Conservation (phyloP, 2,329 filamentous ascomycete genomes). For the Xylaria digitata region DNA sequence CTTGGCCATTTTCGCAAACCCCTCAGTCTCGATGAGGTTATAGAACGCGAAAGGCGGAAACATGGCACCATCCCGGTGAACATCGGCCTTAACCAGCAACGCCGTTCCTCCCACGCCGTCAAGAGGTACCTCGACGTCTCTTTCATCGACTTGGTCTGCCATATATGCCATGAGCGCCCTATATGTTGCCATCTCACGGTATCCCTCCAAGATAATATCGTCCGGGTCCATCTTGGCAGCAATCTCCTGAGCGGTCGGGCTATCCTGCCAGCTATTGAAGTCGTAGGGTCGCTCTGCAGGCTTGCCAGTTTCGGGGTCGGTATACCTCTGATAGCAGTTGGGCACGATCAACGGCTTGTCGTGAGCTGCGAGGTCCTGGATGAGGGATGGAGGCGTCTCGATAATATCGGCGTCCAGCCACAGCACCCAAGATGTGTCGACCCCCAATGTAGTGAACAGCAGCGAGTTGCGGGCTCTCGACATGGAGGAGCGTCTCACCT, state of each 20-base stretch:
- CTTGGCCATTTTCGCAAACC: constrained; percentile 96
- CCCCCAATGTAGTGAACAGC: constrained; percentile 93
- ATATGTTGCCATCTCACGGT: constrained; percentile 92
- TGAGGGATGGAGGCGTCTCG: constrained; percentile 84
- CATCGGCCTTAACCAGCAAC: constrained; percentile 93
- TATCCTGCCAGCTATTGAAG: constrained; percentile 98
- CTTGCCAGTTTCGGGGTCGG: constrained; percentile 74
- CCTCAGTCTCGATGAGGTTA: constrained; percentile 96
- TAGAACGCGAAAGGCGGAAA: constrained; percentile 98
- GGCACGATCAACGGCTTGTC: constrained; percentile 93
- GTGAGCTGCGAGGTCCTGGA: constrained; percentile 89
- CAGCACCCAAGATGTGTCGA: constrained; percentile 92
- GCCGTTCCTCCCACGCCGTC: constrained; percentile 96
- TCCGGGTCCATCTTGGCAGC: constrained; percentile 85
- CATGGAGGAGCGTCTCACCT: constrained; percentile 87
- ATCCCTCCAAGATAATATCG: constrained; percentile 93
- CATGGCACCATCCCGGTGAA: constrained; percentile 97
- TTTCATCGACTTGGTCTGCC: constrained; percentile 66
- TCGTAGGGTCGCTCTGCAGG: constrained; percentile 88
- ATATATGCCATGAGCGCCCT: constrained; percentile 91
- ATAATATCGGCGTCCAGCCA: constrained; percentile 95
- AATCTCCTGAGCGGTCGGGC: constrained; percentile 78
- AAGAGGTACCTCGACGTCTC: constrained; percentile 74
- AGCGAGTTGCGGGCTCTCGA: constrained; percentile 92
- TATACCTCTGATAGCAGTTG: constrained; percentile 93